phyloP scores from a whole-genome alignment of 805 yeast species.

The Maudiozyma turicensis region DNA sequence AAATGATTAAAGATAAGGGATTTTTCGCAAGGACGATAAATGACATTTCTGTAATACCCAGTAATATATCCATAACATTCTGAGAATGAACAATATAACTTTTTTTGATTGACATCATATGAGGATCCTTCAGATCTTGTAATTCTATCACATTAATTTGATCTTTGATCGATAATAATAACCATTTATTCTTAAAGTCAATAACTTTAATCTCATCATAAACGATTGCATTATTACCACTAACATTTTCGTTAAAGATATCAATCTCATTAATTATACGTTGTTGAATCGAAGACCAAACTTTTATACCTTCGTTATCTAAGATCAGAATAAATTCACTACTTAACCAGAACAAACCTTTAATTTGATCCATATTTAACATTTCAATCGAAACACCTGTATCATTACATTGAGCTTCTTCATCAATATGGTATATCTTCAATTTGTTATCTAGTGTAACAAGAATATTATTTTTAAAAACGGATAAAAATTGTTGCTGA shows the following conservation, averaged over 20 bases:
- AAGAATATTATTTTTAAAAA: constrained; percentile 7
- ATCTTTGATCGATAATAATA: constrained; percentile 12
- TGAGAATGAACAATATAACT: constrained; percentile 8
- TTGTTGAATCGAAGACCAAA: constrained; percentile 11
- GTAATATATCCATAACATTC: constrained; percentile 10
- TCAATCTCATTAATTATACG: constrained; percentile 8
- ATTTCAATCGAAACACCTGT: constrained; percentile 1
- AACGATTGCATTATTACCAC: background rate
- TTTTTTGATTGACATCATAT: constrained; percentile 7
- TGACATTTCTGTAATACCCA: constrained; percentile 29
- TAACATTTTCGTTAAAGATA: constrained; percentile 4
- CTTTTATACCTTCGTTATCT: constrained; percentile 14
- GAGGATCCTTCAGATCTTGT: constrained; percentile 1
- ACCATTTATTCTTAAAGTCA: constrained; percentile 24
- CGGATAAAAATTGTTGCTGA: constrained; percentile 4
- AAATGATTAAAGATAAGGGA: constrained; percentile 19
- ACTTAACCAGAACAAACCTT: constrained; percentile 22
- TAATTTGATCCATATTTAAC: background rate
- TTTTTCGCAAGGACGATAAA: constrained; percentile 16
- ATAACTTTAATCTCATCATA: constrained; percentile 12
- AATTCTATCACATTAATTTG: constrained; percentile 14
- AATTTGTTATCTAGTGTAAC: constrained; percentile 5
- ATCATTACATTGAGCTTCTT: constrained; percentile 6
- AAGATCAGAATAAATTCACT: constrained; percentile 12
- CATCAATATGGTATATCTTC: constrained; percentile 5